phyloP scores from a whole-genome alignment of 1,284 basidiomycete genomes.

The Stereum hirsutum region DNA sequence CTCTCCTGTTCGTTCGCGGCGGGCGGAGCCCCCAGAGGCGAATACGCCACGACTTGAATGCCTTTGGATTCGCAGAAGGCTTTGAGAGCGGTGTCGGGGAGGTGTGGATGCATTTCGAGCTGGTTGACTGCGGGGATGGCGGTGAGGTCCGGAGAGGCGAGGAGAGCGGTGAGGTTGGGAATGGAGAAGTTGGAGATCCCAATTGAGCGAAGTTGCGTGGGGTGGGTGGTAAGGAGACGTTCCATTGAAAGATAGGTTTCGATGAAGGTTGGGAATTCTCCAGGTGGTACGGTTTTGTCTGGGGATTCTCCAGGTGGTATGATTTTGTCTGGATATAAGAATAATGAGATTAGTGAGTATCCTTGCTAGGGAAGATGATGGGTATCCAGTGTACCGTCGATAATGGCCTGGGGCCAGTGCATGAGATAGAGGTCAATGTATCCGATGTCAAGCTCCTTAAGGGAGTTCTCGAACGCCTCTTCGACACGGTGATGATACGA shows the following conservation, averaged over 20 bases:
- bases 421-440: conserved; percentile 71
- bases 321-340: neutral
- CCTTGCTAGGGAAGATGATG: neutral
- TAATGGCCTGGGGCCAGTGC: conserved; percentile 38
- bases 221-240: too few species aligned
- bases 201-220: too few species aligned
- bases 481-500: conserved; percentile 34
- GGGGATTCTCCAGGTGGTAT: neutral
- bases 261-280: conserved; percentile 35
- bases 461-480: conserved; percentile 43
- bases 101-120: conserved; percentile 35
- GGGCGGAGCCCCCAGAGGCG: conserved; percentile 32
- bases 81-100: conserved; percentile 34
- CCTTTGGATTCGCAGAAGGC: conserved; percentile 34
- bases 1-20: too few species aligned
- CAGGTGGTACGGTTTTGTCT: conserved; percentile 21
- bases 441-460: conserved; percentile 45
- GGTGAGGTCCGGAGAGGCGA: conserved; percentile 27
- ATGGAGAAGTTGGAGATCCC: conserved; percentile 45
- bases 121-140: conserved; percentile 44
- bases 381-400: conserved; percentile 7
- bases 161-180: conserved; percentile 21
- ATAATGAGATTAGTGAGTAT: too few species aligned
- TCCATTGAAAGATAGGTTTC: too few species aligned
- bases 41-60: conserved; percentile 44